Conservation (phyloP, 495 filamentous ascomycete species). For the Podospora pseudocomata region DNA sequence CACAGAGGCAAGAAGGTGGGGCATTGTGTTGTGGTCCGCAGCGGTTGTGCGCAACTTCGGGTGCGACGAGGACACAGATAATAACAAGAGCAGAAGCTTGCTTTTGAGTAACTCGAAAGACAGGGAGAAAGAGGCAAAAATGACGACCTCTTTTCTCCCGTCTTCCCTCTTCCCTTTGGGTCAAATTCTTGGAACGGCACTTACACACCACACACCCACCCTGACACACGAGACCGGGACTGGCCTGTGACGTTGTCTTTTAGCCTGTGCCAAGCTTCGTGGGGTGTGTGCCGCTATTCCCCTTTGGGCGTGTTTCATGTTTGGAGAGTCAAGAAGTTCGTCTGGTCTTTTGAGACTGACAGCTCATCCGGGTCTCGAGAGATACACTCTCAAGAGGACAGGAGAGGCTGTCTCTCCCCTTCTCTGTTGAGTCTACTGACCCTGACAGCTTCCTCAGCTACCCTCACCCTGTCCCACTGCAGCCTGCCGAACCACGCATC, state of each 20-base stretch:
- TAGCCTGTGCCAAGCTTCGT: conserved; percentile 2
- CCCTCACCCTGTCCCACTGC: conserved; percentile 26
- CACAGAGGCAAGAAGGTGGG: background rate
- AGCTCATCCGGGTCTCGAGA: background rate
- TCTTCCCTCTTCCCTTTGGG: no score
- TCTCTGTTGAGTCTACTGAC: background rate
- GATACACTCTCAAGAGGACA: background rate
- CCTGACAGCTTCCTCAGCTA: conserved; percentile 23
- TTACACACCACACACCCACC: background rate
- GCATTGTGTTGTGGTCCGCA: background rate
- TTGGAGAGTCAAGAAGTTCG: background rate
- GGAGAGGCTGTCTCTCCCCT: background rate
- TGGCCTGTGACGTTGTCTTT: background rate
- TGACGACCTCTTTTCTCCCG: background rate
- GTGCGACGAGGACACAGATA: background rate
- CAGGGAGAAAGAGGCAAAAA: conserved; percentile 6
- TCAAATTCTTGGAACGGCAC: background rate
- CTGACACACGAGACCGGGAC: background rate
- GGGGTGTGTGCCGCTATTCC: background rate
- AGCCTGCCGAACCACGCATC: conserved; percentile 15
- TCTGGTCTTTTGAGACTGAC: background rate
- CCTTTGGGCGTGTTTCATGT: background rate
- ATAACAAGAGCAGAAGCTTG: background rate
- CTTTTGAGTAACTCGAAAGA: background rate
- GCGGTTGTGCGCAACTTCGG: background rate